Evolutionary conservation across 768 basidiomycete species (phyloP), one percentile per base, ranked within the genome.

Genomic region (Pisolithus sp.): DNA sequence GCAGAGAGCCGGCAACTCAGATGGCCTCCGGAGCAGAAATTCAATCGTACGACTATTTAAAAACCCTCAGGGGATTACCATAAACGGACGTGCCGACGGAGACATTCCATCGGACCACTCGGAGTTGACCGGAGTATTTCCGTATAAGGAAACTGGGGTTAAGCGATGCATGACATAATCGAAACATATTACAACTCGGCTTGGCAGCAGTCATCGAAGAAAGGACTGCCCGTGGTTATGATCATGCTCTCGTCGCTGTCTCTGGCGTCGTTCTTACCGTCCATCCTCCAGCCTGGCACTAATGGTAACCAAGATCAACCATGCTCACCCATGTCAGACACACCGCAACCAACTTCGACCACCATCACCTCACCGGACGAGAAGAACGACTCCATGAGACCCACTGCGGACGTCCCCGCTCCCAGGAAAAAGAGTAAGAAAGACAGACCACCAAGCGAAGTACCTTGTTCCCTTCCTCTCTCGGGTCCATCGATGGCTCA

Each of bases 221-320:
- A 9, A 10, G 10, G 30, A 31, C 30, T 1, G 8, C 30, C 30
- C 30, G 30, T 8, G 23, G 23, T 24, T 24, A 24, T 26, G 26
- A 26, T 20, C 1, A 81, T 81, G 79, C 74, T 81, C 62, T 73
- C 79, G 50, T 73, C 75, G 47, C 64, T 80, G 49, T 71, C 79
- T 46, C 64, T 80, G 49, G 71, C 79, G 7, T 75, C 76, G 2
- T 73, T 79, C 54, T 62, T 81, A 0, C 78, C 80, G 37, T 68
- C 76, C 28, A 64, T 68, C n/a, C 64, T 78, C n/a, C 76, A 77
- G 58, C 42, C 59, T 52, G 38, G 52, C 51, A 42, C 17, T 42
- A 5, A 13, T 5, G 7, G 18, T 30, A 45, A 15, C 5, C 15
- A 24, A 6, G 43, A 45, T 26, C 43, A 28, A 17, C 43, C 15